Evolutionary conservation across 1,284 basidiomycete genomes (phyloP).

Genomic region (Peniophora sp.): DNA sequence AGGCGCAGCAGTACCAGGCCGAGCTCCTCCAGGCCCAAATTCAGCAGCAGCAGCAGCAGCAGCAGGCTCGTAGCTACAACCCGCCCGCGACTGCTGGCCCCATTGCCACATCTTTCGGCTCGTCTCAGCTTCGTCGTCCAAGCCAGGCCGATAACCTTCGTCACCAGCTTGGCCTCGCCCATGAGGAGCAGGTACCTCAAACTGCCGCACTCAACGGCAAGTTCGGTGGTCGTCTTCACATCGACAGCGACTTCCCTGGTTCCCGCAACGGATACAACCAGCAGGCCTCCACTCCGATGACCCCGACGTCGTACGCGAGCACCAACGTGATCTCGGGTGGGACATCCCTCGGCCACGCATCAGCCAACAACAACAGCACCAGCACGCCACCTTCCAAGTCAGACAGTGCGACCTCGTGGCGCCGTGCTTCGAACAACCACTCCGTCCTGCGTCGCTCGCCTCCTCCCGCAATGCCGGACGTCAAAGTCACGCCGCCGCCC

Average conservation of each 20-base stretch:
- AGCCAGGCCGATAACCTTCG: conserved; percentile 59
- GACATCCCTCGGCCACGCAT: conserved; percentile 49
- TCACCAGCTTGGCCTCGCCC: conserved; percentile 44
- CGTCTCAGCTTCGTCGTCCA: conserved; percentile 54
- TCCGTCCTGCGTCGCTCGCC: conserved; percentile 63
- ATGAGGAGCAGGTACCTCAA: conserved; percentile 63
- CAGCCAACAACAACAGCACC: conserved; percentile 27
- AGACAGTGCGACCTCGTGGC: conserved; percentile 68
- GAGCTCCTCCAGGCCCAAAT: conserved; percentile 32
- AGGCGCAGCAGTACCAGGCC: conserved; percentile 55
- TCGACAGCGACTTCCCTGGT: conserved; percentile 27
- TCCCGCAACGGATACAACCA: conserved; percentile 15
- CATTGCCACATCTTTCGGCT: conserved; percentile 52
- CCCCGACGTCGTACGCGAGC: conserved; percentile 20
- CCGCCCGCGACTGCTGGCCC: conserved; percentile 66
- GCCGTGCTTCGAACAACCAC: conserved; percentile 61
- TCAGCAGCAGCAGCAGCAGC: conserved; percentile 31
- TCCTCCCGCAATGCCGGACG: conserved; percentile 45
- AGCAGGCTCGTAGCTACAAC: conserved; percentile 36
- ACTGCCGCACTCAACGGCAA: conserved; percentile 69
- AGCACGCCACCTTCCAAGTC: conserved; percentile 53
- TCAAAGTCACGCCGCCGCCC: conserved; percentile 67
- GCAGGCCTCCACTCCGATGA: conserved; percentile 40
- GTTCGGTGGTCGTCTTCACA: conserved; percentile 55
- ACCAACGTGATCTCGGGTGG: conserved; percentile 68